Percentiles rank a stretch among this genome's conserved stretches.
phyloP scores from a whole-genome alignment of 306 rosid species.

The Vachellia collinsii region DNA sequence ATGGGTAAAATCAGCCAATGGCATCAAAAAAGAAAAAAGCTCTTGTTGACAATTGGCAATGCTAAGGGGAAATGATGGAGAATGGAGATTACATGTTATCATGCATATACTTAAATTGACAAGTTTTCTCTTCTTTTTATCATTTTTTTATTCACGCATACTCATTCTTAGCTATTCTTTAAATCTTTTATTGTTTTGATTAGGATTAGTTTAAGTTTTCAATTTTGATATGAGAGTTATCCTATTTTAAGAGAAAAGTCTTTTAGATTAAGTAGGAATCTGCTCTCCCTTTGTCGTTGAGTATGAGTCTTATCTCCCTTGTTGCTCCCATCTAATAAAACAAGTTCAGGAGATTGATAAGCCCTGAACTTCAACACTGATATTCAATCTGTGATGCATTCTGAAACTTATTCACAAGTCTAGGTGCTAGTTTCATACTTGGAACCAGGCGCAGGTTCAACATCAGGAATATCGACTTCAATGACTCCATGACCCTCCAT shows the following conservation, averaged over 20 bases:
- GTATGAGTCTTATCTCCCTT: background rate
- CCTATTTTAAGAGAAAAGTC: background rate
- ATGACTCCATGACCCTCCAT: conserved; percentile 93
- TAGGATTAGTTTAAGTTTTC: background rate
- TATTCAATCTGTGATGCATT: conserved; percentile 24
- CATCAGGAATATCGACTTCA: conserved; percentile 91
- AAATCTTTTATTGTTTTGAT: background rate
- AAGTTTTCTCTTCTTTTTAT: background rate
- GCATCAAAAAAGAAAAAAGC: background rate
- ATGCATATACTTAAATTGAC: background rate
- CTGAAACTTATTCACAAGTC: conserved; percentile 20
- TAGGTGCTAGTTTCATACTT: conserved; percentile 54
- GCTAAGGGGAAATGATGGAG: background rate
- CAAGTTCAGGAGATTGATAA: background rate
- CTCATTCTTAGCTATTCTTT: background rate
- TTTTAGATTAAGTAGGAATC: background rate
- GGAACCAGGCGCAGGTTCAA: conserved; percentile 93
- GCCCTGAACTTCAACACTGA: background rate
- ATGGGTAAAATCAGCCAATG: conserved; percentile 39
- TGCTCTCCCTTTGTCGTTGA: background rate
- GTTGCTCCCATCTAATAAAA: background rate
- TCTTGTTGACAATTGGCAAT: background rate
- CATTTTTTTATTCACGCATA: background rate
- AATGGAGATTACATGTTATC: background rate
- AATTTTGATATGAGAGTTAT: background rate